Conservation (phyloP, 1,284 basidiomycete species). For the Apiotrichum montevideense region DNA sequence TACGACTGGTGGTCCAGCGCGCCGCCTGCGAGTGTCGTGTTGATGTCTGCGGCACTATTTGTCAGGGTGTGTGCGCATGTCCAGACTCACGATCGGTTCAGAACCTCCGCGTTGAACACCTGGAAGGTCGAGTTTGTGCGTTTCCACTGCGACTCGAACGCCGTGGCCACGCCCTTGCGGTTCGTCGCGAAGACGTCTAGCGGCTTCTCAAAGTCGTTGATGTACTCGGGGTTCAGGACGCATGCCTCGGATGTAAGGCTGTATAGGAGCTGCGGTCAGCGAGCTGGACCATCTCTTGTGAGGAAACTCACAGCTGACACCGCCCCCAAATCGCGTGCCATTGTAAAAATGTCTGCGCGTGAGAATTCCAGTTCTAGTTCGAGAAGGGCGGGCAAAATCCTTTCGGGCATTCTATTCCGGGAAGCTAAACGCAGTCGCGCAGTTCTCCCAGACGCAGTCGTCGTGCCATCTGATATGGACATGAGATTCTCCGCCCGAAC, state of each 20-base stretch:
- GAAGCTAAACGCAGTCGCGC: too few relatives aligned
- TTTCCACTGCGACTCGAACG: conserved; percentile 60
- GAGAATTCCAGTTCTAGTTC: too few relatives aligned
- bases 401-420: too few relatives aligned
- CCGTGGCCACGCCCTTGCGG: conserved; percentile 35
- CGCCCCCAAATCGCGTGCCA: conserved; percentile 69
- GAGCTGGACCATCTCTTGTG: background rate
- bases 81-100: conserved; percentile 43
- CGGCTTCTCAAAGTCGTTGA: conserved; percentile 60
- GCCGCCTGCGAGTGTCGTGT: conserved; percentile 50
- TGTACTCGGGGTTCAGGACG: conserved; percentile 65
- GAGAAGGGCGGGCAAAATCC: too few relatives aligned
- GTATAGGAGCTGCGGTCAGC: conserved; percentile 60
- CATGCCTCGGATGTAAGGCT: conserved; percentile 65
- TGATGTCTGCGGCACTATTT: conserved; percentile 49
- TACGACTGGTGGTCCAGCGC: conserved; percentile 52
- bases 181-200: conserved; percentile 65
- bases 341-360: conserved; percentile 64
- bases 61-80: conserved; percentile 17
- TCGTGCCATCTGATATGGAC: too few relatives aligned
- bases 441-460: too few relatives aligned
- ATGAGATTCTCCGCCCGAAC: conserved; percentile 3
- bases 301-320: conserved; percentile 58
- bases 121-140: conserved; percentile 53
- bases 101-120: conserved; percentile 49